These are phyloP conservation scores for Buddleja alternifolia DNA, from an alignment of 257 asterid genomes.

Conservation along the genomic window DNA sequence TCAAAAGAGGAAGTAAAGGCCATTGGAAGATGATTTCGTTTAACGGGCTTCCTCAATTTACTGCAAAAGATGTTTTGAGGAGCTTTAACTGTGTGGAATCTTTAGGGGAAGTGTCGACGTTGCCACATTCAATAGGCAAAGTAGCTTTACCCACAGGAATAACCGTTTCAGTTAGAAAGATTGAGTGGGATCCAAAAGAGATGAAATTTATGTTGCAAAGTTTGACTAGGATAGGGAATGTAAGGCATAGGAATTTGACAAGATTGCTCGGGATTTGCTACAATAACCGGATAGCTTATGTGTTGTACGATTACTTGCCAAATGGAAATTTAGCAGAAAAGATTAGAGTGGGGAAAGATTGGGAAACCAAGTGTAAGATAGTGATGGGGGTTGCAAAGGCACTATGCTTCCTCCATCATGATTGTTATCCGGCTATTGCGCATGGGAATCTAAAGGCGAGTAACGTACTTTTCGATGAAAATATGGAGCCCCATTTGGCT, in stretches of 20 bases:
- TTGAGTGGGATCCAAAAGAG: slow-evolving; percentile 63
- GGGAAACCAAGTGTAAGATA: slow-evolving; percentile 68
- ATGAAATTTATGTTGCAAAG: slow-evolving; percentile 44
- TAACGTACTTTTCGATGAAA: slow-evolving; percentile 77
- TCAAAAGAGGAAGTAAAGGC: slow-evolving; percentile 47
- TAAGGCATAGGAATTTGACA: slow-evolving; percentile 73
- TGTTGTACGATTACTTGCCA: slow-evolving; percentile 76
- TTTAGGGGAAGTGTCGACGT: slow-evolving; percentile 28
- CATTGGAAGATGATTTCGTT: slow-evolving; percentile 80
- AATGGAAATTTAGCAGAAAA: slow-evolving; percentile 68
- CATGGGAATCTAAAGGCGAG: slow-evolving; percentile 75
- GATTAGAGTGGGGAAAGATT: slow-evolving; percentile 54
- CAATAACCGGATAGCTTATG: slow-evolving; percentile 63
- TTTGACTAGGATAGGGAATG: slow-evolving; percentile 65
- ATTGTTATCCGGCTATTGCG: slow-evolving; percentile 76
- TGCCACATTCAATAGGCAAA: slow-evolving; percentile 54
- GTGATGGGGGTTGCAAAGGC: slow-evolving; percentile 72
- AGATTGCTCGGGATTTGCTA: slow-evolving; percentile 80
- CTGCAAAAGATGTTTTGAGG: slow-evolving; percentile 75
- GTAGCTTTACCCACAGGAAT: slow-evolving; percentile 88
- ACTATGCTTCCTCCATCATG: slow-evolving; percentile 80
- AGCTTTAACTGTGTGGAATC: slow-evolving; percentile 57
- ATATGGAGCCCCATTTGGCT: slow-evolving; percentile 82
- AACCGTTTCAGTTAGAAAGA: slow-evolving; percentile 73
- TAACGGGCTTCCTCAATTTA: slow-evolving; percentile 74